Percentiles rank a stretch among this genome's conserved stretches.
phyloP scores from a whole-genome alignment of 1,139 yeast genomes.

The Pichia kudriavzevii region DNA sequence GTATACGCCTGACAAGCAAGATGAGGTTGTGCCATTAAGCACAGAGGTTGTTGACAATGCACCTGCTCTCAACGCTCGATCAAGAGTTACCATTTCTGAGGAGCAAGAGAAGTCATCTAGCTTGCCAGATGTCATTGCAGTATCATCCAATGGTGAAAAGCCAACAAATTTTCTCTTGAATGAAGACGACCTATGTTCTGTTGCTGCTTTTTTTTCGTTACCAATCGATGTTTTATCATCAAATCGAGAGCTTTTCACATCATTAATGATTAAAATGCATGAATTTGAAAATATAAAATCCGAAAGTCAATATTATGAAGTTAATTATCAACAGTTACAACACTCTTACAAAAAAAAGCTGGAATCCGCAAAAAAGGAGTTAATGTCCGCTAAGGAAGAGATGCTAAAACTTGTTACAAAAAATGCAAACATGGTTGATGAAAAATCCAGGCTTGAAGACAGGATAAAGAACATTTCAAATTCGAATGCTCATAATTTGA shows the following conservation, averaged over 20 bases:
- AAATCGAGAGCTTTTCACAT: conserved; percentile 27
- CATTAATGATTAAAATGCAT: conserved; percentile 37
- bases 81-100: no score
- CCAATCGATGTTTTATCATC: conserved; percentile 25
- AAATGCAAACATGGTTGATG: conserved; percentile 28
- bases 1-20: no score
- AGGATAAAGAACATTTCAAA: conserved; percentile 1
- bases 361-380: conserved; percentile 29
- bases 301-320: conserved; percentile 43
- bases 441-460: conserved; percentile 25
- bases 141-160: no score
- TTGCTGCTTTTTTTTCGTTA: conserved; percentile 33
- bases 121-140: no score
- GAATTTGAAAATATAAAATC: conserved; percentile 45
- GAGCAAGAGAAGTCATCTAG: no score
- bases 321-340: conserved; percentile 46
- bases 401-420: conserved; percentile 20
- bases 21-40: no score
- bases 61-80: no score
- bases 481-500: conserved; percentile 1
- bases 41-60: no score
- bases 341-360: conserved; percentile 33
- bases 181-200: conserved; percentile 19
- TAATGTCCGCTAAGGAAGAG: conserved; percentile 15
- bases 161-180: conserved; percentile 5